phyloP scores from a whole-genome alignment of 768 basidiomycete genomes.

The Russula emetica region DNA sequence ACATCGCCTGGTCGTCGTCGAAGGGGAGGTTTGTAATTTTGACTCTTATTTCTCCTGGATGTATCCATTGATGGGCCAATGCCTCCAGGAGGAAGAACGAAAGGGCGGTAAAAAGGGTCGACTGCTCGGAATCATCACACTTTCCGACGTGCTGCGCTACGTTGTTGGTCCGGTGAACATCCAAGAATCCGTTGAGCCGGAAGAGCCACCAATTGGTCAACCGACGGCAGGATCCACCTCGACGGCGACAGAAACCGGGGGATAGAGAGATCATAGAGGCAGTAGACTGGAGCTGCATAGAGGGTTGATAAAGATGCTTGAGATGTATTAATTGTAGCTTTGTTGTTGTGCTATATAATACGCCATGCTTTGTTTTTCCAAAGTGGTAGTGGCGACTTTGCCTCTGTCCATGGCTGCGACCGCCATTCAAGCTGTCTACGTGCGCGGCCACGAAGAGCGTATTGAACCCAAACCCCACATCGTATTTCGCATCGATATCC shows the following conservation, averaged over 20 bases:
- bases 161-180: constrained; percentile 49
- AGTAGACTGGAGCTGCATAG: constrained; percentile 1
- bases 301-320: constrained; percentile 8
- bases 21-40: constrained; percentile 63
- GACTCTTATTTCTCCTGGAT: background rate
- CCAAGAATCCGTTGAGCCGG: constrained; percentile 23
- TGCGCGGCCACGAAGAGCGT: constrained; percentile 66
- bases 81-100: constrained; percentile 67
- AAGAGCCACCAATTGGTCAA: constrained; percentile 20
- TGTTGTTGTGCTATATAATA: constrained; percentile 8
- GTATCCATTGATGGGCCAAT: constrained; percentile 7
- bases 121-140: constrained; percentile 79
- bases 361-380: background rate
- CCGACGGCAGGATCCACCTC: background rate
- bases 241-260: constrained; percentile 2
- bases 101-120: constrained; percentile 78
- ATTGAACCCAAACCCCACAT: constrained; percentile 68
- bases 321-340: constrained; percentile 13
- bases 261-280: constrained; percentile 10
- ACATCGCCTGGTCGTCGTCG: constrained; percentile 92
- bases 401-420: constrained; percentile 42
- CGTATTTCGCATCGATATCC: constrained; percentile 79
- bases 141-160: constrained; percentile 85
- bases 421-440: constrained; percentile 71
- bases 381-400: background rate